Percentiles rank a stretch among this genome's conserved stretches.
Conservation (phyloP, 768 basidiomycete species). For the Russula abietina region DNA sequence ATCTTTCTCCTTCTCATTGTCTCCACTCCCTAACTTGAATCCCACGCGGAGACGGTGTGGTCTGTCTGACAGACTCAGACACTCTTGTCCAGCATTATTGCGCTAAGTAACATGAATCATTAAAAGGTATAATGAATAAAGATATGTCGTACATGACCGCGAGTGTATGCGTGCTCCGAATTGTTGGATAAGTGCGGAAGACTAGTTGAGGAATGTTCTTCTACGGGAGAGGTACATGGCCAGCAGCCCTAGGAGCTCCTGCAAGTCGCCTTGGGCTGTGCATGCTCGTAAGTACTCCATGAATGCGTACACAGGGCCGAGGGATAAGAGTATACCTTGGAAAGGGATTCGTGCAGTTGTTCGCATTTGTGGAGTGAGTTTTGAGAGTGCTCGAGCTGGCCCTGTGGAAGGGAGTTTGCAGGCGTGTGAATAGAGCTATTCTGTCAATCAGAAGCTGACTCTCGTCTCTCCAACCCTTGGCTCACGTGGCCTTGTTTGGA, state of each 20-base stretch:
- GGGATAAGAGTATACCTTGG: constrained; percentile 45
- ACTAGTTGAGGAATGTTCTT: constrained; percentile 25
- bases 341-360: constrained; percentile 68
- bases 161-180: constrained; percentile 61
- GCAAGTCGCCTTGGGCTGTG: constrained; percentile 55
- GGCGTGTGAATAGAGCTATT: constrained; percentile 39
- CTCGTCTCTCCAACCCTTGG: too few species aligned
- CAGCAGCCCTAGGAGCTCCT: constrained; percentile 63
- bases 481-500: too few species aligned
- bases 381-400: constrained; percentile 21
- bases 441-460: too few species aligned
- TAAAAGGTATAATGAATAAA: neutral
- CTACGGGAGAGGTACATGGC: constrained; percentile 35
- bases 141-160: constrained; percentile 60
- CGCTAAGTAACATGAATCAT: constrained; percentile 35
- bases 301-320: neutral
- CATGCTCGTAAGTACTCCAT: constrained; percentile 1
- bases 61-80: constrained; percentile 73
- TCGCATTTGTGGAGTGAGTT: constrained; percentile 28
- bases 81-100: constrained; percentile 76
- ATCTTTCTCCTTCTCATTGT: constrained; percentile 34
- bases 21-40: constrained; percentile 52
- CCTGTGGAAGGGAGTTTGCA: constrained; percentile 45
- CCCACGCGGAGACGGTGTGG: constrained; percentile 75
- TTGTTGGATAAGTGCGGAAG: constrained; percentile 48